These are phyloP conservation scores for Dendrobium officinale DNA, from an alignment of 106 monocot genomes.

Conservation along the genomic window DNA sequence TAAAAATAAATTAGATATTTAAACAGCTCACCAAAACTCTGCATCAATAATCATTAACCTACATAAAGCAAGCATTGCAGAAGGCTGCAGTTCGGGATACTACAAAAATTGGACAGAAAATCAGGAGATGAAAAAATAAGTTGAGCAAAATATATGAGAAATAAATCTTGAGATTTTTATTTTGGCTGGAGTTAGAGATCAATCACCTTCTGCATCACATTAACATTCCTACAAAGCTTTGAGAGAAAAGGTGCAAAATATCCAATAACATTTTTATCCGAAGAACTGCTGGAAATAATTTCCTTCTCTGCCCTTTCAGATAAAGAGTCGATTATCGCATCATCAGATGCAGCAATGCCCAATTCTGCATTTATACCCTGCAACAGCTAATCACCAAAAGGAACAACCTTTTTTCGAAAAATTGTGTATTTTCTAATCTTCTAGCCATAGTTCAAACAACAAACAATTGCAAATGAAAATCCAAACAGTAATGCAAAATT, in stretches of 20 bases:
- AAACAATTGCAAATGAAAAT: not conserved
- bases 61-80: constrained; percentile 96
- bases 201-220: constrained; percentile 79
- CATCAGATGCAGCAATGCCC: constrained; percentile 73
- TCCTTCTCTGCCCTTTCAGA: constrained; percentile 89
- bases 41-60: constrained; percentile 94
- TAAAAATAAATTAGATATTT: not conserved
- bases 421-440: not conserved
- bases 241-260: constrained; percentile 76
- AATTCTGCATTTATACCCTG: constrained; percentile 86
- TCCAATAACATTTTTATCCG: constrained; percentile 68
- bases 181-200: not conserved
- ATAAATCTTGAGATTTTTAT: not conserved
- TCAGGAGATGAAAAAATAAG: not conserved
- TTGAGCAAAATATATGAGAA: not conserved
- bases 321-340: constrained; percentile 72
- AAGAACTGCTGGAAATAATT: constrained; percentile 54
- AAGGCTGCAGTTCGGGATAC: constrained; percentile 83
- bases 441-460: not conserved
- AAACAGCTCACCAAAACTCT: constrained; percentile 68
- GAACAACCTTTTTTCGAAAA: not conserved
- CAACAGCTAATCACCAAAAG: constrained; percentile 18
- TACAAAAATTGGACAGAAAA: constrained; percentile 19
- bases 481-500: not conserved
- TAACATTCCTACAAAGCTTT: constrained; percentile 85